These are phyloP conservation scores for Goffeauzyma gilvescens DNA, from an alignment of 768 basidiomycete genomes.

Conservation along the genomic window DNA sequence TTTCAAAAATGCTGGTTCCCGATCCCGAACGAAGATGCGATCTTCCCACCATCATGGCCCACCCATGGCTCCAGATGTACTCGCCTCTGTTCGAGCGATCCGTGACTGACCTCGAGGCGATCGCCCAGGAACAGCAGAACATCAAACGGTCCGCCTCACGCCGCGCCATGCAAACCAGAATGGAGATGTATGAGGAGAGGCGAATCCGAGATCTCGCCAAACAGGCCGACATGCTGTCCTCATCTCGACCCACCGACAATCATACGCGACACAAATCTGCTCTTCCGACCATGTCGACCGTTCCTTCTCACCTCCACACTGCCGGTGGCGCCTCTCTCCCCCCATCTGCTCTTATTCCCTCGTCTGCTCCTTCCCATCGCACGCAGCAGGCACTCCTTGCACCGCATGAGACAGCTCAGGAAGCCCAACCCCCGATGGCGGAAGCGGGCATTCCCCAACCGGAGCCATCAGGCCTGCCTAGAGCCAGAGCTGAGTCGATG, in stretches of 20 bases:
- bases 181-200: constrained; percentile 19
- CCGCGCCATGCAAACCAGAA: constrained; percentile 24
- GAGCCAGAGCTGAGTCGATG: constrained; percentile 1
- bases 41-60: constrained; percentile 60
- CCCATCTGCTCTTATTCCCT: too few relatives aligned
- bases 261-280: constrained; percentile 21
- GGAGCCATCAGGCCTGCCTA: background rate
- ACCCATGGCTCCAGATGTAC: constrained; percentile 64
- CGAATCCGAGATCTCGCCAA: constrained; percentile 9
- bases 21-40: constrained; percentile 65
- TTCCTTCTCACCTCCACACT: constrained; percentile 21
- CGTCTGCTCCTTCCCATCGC: too few relatives aligned
- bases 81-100: constrained; percentile 44
- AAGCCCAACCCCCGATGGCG: too few relatives aligned
- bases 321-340: too few relatives aligned
- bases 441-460: too few relatives aligned
- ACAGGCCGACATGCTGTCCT: constrained; percentile 9
- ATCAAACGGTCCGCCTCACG: constrained; percentile 46
- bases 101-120: constrained; percentile 58
- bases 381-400: too few relatives aligned
- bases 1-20: constrained; percentile 83
- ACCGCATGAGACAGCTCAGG: too few relatives aligned
- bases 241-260: background rate
- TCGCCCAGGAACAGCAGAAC: constrained; percentile 68
- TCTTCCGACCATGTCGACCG: constrained; percentile 20